A percentile compares a stretch with the other conserved stretches of the same genome.
phyloP scores from a whole-genome alignment of 495 filamentous ascomycete genomes.

The Baudoinia panamericana region DNA sequence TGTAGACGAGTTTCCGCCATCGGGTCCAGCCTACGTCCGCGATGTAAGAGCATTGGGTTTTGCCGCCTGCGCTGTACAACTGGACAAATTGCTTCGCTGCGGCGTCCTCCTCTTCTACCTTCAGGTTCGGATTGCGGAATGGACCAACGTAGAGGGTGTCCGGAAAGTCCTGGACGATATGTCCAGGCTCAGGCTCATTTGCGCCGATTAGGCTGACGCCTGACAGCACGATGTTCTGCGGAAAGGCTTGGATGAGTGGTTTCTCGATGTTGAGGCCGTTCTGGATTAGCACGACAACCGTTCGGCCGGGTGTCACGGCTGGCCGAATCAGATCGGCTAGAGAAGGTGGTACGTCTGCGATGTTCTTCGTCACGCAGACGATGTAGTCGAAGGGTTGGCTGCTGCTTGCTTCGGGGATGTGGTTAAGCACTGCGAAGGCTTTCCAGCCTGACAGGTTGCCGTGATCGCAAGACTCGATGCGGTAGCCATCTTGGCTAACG shows the following conservation, averaged over 20 bases:
- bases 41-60: constrained; percentile 18
- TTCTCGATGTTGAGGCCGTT: constrained; percentile 53
- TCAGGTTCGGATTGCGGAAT: constrained; percentile 20
- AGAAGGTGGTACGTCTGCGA: constrained; percentile 37
- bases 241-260: constrained; percentile 39
- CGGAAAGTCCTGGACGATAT: constrained; percentile 24
- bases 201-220: constrained; percentile 41
- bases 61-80: constrained; percentile 24
- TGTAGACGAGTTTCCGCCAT: constrained; percentile 30
- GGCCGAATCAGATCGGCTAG: constrained; percentile 37
- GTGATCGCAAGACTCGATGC: constrained; percentile 27
- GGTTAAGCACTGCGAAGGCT: constrained; percentile 16
- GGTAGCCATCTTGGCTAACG: constrained; percentile 23
- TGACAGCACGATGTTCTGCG: constrained; percentile 38
- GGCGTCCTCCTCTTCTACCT: background rate
- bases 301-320: constrained; percentile 36
- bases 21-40: constrained; percentile 20
- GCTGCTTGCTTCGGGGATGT: constrained; percentile 30
- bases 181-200: constrained; percentile 33
- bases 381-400: constrained; percentile 42
- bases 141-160: constrained; percentile 25
- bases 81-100: constrained; percentile 24
- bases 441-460: constrained; percentile 23
- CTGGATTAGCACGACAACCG: constrained; percentile 45
- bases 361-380: constrained; percentile 46